Evolutionary conservation across 2,329 filamentous ascomycete species (phyloP), one percentile per base, ranked within the genome.

Genomic region (Aspergillus quadricinctus): DNA sequence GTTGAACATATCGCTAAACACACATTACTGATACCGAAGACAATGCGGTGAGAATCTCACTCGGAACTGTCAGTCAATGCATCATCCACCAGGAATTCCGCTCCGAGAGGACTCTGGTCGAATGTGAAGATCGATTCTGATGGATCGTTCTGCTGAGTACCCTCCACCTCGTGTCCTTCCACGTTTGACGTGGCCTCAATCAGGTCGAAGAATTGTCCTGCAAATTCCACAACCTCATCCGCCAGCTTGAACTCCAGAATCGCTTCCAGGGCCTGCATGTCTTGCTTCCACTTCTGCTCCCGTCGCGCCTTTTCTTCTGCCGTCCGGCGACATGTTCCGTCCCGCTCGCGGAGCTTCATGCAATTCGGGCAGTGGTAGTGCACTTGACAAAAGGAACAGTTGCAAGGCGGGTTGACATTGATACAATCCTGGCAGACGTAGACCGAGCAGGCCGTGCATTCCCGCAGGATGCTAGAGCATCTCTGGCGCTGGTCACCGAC

Each of bases 381-480:
- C 28, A 68, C 64, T 50, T 74, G 67, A 59, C 76, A 78, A 62
- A 75, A 77, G 27, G 74, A 70, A 62, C 76, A 78, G 35, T 70
- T 73, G 64, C 76, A 78, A 8, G 74, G 72, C n/a, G 75, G 74
- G 41, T 75, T 65, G 11, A 63, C 64, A 9, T 63, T 64, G 10
- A 75, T 63, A 57, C 77, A 80, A 41, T 78, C 76, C 56, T 75
- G 70, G 58, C 78, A 80, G 8, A 80, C 75, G 58, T 77, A 69
- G 14, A 79, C 71, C 8, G 73, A 73, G 64, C 78, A 80, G 40
- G 69, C 70, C 11, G 71, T 72, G 62, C 78, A 80, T 69, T 80
- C 75, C 27, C 71, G 71, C 11, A 79, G 69, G 29, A 72, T 62
- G 52, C 74, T 77, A 11, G 71, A 64, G 61, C 78, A 80, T 29